These are phyloP conservation scores for Pythium sp. DNA, from an alignment of 352 stramenopile species.

Conservation along the genomic window DNA sequence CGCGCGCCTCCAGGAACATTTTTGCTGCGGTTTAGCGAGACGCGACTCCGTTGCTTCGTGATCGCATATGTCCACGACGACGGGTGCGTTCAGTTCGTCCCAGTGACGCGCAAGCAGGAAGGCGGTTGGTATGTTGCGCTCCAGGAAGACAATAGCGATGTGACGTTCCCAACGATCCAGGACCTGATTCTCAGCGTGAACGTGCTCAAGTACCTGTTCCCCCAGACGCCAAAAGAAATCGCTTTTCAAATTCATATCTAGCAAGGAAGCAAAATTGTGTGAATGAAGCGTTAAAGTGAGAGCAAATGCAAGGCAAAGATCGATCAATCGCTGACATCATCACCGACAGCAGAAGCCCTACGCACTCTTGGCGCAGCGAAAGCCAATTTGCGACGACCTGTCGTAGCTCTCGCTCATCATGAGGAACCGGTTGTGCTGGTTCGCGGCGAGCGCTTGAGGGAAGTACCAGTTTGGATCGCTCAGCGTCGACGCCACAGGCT, in stretches of 20 bases:
- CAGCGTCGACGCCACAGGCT: slow-evolving; percentile 59
- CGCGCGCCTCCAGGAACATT: slow-evolving; percentile 68
- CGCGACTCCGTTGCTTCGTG: slow-evolving; percentile 55
- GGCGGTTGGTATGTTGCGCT: slow-evolving; percentile 61
- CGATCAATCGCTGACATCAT: not conserved
- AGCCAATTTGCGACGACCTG: slow-evolving; percentile 66
- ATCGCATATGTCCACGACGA: slow-evolving; percentile 68
- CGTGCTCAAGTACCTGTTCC: slow-evolving; percentile 79
- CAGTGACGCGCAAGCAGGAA: slow-evolving; percentile 49
- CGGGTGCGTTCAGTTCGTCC: slow-evolving; percentile 70
- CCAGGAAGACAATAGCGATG: slow-evolving; percentile 41
- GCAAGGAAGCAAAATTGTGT: not conserved
- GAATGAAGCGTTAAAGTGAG: not conserved
- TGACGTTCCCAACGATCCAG: slow-evolving; percentile 60
- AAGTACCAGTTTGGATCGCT: slow-evolving; percentile 88
- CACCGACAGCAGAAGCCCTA: not conserved
- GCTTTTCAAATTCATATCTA: slow-evolving; percentile 40
- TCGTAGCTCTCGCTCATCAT: slow-evolving; percentile 76
- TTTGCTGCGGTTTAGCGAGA: slow-evolving; percentile 80
- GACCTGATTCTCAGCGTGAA: slow-evolving; percentile 76
- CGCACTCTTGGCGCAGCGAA: slow-evolving; percentile 59
- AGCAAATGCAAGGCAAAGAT: not conserved
- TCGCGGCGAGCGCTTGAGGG: slow-evolving; percentile 50
- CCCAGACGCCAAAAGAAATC: slow-evolving; percentile 70
- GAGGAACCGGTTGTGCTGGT: slow-evolving; percentile 77